Evolutionary conservation across 768 basidiomycete genomes (phyloP).

Genomic region (Xerocomellus amylosporus): DNA sequence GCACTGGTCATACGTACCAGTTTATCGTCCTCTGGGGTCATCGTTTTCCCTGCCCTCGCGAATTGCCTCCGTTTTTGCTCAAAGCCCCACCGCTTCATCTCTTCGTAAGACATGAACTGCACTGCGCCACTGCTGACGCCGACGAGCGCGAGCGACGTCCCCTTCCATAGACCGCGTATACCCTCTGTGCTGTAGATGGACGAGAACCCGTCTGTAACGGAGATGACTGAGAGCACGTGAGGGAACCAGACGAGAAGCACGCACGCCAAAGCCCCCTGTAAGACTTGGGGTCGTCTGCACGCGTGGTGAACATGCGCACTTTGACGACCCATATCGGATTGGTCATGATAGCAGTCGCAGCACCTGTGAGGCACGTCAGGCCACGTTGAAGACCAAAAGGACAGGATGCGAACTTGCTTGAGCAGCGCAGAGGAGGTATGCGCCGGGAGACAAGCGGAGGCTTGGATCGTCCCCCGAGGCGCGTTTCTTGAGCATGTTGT

Average conservation of each 20-base stretch:
- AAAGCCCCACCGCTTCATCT: conserved; percentile 90
- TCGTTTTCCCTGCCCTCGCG: conserved; percentile 57
- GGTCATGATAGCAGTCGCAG: conserved; percentile 88
- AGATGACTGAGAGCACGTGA: neutral
- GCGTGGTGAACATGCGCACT: conserved; percentile 93
- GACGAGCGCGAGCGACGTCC: conserved; percentile 82
- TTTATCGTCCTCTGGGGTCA: conserved; percentile 76
- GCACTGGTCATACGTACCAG: conserved; percentile 52
- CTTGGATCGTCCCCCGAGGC: conserved; percentile 66
- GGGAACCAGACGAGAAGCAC: conserved; percentile 1
- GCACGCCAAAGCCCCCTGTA: conserved; percentile 80
- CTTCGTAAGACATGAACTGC: conserved; percentile 95
- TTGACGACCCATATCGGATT: conserved; percentile 98
- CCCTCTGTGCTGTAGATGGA: conserved; percentile 76
- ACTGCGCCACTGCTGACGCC: conserved; percentile 94
- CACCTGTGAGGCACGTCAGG: conserved; percentile 52
- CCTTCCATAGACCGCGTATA: conserved; percentile 75
- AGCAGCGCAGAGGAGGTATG: conserved; percentile 87
- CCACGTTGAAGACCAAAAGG: conserved; percentile 6
- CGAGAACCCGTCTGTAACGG: conserved; percentile 60
- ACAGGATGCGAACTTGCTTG: conserved; percentile 82
- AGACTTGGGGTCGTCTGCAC: conserved; percentile 58
- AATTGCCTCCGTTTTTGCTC: conserved; percentile 69
- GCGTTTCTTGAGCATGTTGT: conserved; percentile 88
- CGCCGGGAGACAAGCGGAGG: conserved; percentile 65